Percentiles rank a stretch among this genome's conserved stretches.
Conservation (phyloP, 192 early-diverging fungal genomes). For the Chytriomyces confervae region DNA sequence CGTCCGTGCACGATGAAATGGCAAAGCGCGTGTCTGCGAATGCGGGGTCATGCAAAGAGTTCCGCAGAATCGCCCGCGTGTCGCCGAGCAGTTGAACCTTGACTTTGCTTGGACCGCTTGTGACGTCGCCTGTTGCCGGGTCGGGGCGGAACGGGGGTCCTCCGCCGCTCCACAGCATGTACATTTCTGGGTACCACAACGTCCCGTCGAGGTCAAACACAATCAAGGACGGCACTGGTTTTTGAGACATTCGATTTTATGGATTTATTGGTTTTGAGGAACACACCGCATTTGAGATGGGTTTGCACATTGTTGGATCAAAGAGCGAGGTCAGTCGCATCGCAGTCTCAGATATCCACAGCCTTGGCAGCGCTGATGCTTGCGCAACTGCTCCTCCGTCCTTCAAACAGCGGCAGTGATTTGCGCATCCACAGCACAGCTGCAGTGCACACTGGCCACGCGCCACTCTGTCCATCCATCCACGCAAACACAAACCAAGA, state of each 20-base stretch:
- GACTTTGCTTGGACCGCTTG: not conserved
- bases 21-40: conserved; percentile 45
- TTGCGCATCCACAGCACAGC: no score
- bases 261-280: not conserved
- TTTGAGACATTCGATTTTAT: not conserved
- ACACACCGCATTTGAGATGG: no score
- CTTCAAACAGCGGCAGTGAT: no score
- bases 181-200: conserved; percentile 45
- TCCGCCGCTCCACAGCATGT: conserved; percentile 28
- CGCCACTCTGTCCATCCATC: no score
- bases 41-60: conserved; percentile 30
- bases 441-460: no score
- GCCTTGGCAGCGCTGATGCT: no score
- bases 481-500: no score
- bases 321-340: no score
- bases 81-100: conserved; percentile 38
- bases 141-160: conserved; percentile 9
- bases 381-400: no score
- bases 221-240: conserved; percentile 40
- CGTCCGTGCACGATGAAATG: conserved; percentile 46
- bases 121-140: not conserved
- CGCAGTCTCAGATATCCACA: no score
- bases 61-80: conserved; percentile 37
- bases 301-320: no score
- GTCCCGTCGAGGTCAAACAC: conserved; percentile 56